A percentile compares a stretch with the other conserved stretches of the same genome.
Evolutionary conservation across 768 basidiomycete species (phyloP).

Genomic region (Pleurotus tuber-regium): DNA sequence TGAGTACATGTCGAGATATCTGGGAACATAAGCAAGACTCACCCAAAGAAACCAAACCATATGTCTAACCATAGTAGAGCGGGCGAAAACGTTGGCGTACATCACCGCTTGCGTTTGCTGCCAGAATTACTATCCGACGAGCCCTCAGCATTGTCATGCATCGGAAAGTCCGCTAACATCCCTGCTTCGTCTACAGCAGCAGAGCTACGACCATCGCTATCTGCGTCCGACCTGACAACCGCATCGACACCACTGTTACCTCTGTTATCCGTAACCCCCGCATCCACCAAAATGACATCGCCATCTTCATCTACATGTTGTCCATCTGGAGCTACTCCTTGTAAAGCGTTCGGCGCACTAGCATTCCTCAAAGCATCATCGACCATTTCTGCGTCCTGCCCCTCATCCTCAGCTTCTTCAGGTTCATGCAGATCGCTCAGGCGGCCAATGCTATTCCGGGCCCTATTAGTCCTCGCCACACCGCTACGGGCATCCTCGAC

Average conservation of each 20-base stretch:
- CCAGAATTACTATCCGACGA: constrained; percentile 5
- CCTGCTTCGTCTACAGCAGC: background rate
- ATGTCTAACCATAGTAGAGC: too few relatives aligned
- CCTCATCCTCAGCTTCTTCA: constrained; percentile 4
- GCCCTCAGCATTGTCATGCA: constrained; percentile 9
- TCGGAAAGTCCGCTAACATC: background rate
- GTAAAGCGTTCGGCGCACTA: background rate
- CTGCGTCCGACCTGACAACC: constrained; percentile 11
- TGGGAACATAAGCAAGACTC: too few relatives aligned
- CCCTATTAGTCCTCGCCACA: background rate
- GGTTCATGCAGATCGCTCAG: constrained; percentile 7
- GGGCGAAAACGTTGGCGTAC: too few relatives aligned
- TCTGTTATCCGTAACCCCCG: background rate
- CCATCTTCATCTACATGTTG: constrained; percentile 14
- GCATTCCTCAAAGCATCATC: background rate
- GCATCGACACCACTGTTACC: background rate
- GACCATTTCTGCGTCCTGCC: constrained; percentile 7
- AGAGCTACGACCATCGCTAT: constrained; percentile 17
- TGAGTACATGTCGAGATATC: too few relatives aligned
- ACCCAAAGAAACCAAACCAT: too few relatives aligned
- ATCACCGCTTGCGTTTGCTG: constrained; percentile 11
- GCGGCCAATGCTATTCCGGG: constrained; percentile 9
- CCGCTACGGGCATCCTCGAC: constrained; percentile 29
- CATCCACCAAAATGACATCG: constrained; percentile 12
- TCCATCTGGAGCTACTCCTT: background rate